Percentiles rank a stretch among this genome's conserved stretches.
Conservation (phyloP, 108 stramenopile genomes). For the Skeletonema costatum region DNA sequence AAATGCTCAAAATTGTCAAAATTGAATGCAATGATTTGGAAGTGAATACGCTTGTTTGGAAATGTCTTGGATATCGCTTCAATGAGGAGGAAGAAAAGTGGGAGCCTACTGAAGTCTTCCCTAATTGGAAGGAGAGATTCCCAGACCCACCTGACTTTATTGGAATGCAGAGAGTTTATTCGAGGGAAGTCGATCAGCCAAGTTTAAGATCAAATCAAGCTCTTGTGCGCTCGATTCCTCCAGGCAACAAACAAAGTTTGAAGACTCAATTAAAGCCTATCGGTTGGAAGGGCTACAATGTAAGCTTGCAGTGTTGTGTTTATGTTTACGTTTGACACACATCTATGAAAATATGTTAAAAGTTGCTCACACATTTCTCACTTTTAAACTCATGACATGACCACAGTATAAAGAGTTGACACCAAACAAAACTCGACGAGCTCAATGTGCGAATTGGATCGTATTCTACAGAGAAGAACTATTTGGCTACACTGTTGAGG, state of each 20-base stretch:
- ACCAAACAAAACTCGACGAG: conserved; percentile 95
- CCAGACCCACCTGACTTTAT: conserved; percentile 93
- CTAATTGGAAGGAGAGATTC: conserved; percentile 89
- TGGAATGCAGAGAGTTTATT: conserved; percentile 89
- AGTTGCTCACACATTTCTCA: not conserved
- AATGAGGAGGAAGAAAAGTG: conserved; percentile 59
- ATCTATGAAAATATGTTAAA: too few relatives aligned
- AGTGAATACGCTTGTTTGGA: conserved; percentile 93
- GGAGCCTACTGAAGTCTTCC: conserved; percentile 76
- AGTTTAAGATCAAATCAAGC: conserved; percentile 78
- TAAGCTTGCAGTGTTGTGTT: conserved; percentile 25
- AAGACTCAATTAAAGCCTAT: conserved; percentile 73
- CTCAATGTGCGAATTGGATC: conserved; percentile 93
- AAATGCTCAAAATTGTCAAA: conserved; percentile 74
- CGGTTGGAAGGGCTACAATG: conserved; percentile 86
- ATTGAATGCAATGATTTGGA: conserved; percentile 82
- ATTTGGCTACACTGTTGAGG: conserved; percentile 88
- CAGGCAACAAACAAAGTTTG: conserved; percentile 82
- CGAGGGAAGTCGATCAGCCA: conserved; percentile 82
- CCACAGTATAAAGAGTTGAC: conserved; percentile 79
- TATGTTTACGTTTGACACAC: not conserved
- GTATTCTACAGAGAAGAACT: conserved; percentile 87
- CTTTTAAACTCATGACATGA: not conserved
- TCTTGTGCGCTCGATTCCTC: conserved; percentile 78
- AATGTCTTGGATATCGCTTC: conserved; percentile 92